These are phyloP conservation scores for Westerdykella aurantiaca DNA, from an alignment of 2,329 filamentous ascomycete genomes.

Conservation along the genomic window DNA sequence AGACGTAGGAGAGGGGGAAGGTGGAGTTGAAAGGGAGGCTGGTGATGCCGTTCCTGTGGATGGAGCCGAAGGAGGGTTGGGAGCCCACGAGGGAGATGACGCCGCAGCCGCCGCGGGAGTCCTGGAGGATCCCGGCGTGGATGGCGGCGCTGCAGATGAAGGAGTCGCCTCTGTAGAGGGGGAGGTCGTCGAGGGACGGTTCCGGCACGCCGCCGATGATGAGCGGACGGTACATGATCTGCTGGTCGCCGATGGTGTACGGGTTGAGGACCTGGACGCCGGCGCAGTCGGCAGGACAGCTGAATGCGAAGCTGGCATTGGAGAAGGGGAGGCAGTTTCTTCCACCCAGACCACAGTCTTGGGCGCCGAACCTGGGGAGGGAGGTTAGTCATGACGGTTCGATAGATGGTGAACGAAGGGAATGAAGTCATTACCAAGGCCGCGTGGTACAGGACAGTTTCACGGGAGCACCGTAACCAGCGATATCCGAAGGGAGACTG, in stretches of 20 bases:
- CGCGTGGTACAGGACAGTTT: constrained; percentile 60
- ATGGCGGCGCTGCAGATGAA: constrained; percentile 36
- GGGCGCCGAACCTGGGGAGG: constrained; percentile 18
- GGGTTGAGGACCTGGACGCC: constrained; percentile 46
- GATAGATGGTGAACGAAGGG: constrained; percentile 6
- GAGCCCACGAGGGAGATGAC: constrained; percentile 24
- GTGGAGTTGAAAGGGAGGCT: constrained; percentile 29
- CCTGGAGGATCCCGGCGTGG: constrained; percentile 27
- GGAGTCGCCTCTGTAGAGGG: constrained; percentile 33
- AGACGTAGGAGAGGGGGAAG: constrained; percentile 33
- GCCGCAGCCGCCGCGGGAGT: constrained; percentile 31
- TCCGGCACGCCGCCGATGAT: constrained; percentile 58
- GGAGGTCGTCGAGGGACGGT: constrained; percentile 7
- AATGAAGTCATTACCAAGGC: constrained; percentile 53
- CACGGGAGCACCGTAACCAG: constrained; percentile 62
- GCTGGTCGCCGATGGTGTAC: constrained; percentile 51
- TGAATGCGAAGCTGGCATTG: constrained; percentile 48
- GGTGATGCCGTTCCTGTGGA: constrained; percentile 24
- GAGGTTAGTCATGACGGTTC: background rate
- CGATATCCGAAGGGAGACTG: constrained; percentile 52
- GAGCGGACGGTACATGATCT: constrained; percentile 59
- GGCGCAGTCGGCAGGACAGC: constrained; percentile 52
- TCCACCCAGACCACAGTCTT: constrained; percentile 49
- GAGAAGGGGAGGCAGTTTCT: constrained; percentile 52
- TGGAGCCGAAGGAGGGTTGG: constrained; percentile 16